Base-by-base conservation (phyloP, 2,329 filamentous ascomycete genomes). In the Sclerotinia spermophila region DNA sequence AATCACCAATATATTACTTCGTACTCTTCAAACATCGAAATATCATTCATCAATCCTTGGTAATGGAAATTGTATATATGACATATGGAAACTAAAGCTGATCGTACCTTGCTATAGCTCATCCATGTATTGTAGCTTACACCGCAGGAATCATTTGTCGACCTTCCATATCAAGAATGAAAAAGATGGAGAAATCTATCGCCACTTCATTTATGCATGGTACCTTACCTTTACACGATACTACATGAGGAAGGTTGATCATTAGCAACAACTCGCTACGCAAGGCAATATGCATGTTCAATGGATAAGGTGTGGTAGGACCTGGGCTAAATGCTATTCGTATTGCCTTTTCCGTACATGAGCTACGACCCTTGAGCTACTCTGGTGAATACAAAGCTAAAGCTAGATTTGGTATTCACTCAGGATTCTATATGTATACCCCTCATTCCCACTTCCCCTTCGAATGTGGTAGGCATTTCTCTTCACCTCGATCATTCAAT, bases 141-240 rank as follows among this genome's bases (percentile, higher is more conserved):
- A 51, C 61, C n/a, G 61, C 45, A 40, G 15, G 24, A 13, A 3
- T 35, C 56, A 35, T 21, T n/a, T 21, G 38, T 40, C 17, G 33
- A 55, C 62, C 62, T 66, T 66, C 62, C 62, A 66, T 24, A 53
- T 66, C n/a, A 53, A 66, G 62, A 53, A 30, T 15, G 45, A 17
- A 40, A 53, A 30, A 53, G 45, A 66, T 66, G 45, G 67, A 35
- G 56, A 51, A 40, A 24, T 40, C 42, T 21, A n/a, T 62, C 56
- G 44, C 44, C 44, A 62, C 42, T 45, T n/a, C 30, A 30, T 68
- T 62, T 40, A 30, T 62, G n/a, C 44, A 38, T 42, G 17, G 35
- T 69, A 53, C 67, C 67, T 44, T 40, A 53, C 56, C 44, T 60
- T 8, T n/a, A 30, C 67, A 55, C 67, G 56, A 69, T 69, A 64